phyloP scores from a whole-genome alignment of 192 early-diverging fungal genomes.

The Dissophora globulifera region DNA sequence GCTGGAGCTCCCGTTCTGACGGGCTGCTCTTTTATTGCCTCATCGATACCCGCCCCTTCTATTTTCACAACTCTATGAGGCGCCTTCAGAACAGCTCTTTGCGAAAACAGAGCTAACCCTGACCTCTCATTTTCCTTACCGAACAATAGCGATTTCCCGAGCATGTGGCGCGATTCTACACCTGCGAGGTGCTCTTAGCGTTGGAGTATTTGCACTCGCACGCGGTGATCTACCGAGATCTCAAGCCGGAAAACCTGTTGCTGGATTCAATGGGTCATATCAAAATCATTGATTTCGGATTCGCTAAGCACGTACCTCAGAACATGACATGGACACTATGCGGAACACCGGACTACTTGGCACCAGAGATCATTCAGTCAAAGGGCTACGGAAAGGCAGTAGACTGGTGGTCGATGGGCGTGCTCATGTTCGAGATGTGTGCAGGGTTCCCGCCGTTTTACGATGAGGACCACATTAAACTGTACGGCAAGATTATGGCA shows the following conservation, averaged over 20 bases:
- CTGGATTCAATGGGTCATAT: conserved; percentile 84
- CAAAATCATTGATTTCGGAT: conserved; percentile 90
- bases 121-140: background rate
- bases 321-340: conserved; percentile 90
- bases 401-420: conserved; percentile 94
- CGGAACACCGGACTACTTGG: conserved; percentile 86
- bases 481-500: conserved; percentile 93
- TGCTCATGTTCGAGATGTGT: conserved; percentile 94
- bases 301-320: conserved; percentile 83
- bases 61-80: background rate
- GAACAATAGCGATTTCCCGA: conserved; percentile 71
- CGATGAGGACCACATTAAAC: conserved; percentile 90
- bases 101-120: no score
- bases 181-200: conserved; percentile 78
- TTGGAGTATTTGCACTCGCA: conserved; percentile 84
- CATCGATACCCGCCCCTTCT: no score
- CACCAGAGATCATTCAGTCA: conserved; percentile 90
- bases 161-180: conserved; percentile 81
- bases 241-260: conserved; percentile 86
- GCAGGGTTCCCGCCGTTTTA: conserved; percentile 96
- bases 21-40: background rate
- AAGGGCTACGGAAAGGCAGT: conserved; percentile 93
- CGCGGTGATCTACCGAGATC: conserved; percentile 83
- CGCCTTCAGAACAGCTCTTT: no score
- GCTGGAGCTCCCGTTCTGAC: background rate